A percentile compares a stretch with the other conserved stretches of the same genome.
Conservation (phyloP, 2,329 filamentous ascomycete genomes). For the Fusarium chuoi region DNA sequence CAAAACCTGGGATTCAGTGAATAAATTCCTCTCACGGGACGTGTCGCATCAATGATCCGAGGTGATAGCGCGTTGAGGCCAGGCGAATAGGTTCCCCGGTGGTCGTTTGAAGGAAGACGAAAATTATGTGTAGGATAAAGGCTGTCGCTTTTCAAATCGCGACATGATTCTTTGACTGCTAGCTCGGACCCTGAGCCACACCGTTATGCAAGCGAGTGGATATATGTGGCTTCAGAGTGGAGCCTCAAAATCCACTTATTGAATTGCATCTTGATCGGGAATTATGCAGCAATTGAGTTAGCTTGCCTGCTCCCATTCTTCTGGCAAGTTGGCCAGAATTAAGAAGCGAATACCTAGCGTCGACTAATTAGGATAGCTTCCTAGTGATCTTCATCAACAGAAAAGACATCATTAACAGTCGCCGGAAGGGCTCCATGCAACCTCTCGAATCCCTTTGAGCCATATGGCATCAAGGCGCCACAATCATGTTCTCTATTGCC, state of each 20-base stretch:
- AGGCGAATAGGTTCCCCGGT: not conserved
- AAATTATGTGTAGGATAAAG: constrained; percentile 3
- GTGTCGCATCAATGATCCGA: constrained; percentile 11
- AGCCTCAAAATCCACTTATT: not conserved
- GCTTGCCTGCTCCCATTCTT: constrained; percentile 11
- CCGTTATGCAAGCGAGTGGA: not conserved
- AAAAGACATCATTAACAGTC: constrained; percentile 1
- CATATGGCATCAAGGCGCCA: constrained; percentile 47
- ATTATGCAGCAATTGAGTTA: constrained; percentile 39
- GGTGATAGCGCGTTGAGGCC: not conserved
- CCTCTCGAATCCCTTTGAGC: constrained; percentile 19
- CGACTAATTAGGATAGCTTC: constrained; percentile 30
- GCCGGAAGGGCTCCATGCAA: constrained; percentile 30
- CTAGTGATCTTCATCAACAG: constrained; percentile 7
- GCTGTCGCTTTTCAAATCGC: constrained; percentile 19
- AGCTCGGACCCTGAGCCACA: constrained; percentile 6
- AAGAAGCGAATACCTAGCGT: not conserved
- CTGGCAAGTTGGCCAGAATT: constrained; percentile 42
- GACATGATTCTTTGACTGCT: constrained; percentile 28
- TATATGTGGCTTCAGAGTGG: not conserved
- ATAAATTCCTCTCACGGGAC: not conserved
- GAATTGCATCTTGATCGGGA: not conserved
- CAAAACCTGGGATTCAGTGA: not conserved
- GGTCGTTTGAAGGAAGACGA: not conserved
- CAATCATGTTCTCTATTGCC: constrained; percentile 70